Conservation (phyloP, 495 filamentous ascomycete species). For the Trichocladium antarcticum region DNA sequence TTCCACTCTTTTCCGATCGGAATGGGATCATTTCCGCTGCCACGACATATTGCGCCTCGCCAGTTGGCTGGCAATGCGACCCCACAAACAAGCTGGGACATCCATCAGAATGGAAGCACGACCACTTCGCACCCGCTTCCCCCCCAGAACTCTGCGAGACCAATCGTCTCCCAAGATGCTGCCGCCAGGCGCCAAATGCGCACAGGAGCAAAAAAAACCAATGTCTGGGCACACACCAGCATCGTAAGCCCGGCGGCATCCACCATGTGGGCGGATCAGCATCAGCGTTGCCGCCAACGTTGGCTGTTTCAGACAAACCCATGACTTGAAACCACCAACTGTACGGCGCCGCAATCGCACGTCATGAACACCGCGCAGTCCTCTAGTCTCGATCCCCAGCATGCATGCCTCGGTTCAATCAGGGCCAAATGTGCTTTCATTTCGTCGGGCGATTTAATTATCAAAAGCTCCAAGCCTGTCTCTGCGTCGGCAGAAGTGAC, state of each 20-base stretch:
- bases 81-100: not conserved
- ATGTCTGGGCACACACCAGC: not conserved
- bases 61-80: not conserved
- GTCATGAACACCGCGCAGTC: not conserved
- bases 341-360: not conserved
- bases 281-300: too few species aligned
- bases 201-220: not conserved
- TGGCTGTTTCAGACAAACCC: slow-evolving; percentile 2
- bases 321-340: not conserved
- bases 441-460: too few species aligned
- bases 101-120: not conserved
- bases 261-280: too few species aligned
- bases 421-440: too few species aligned
- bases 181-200: not conserved
- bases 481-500: not conserved
- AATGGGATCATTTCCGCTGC: slow-evolving; percentile 8
- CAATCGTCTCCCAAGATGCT: not conserved
- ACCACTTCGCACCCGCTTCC: not conserved
- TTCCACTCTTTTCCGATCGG: not conserved
- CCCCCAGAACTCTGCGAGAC: not conserved
- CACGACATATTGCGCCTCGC: not conserved
- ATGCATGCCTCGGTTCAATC: too few species aligned
- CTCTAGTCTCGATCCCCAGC: too few species aligned
- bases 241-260: too few species aligned
- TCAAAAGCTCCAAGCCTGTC: too few species aligned